phyloP scores from a whole-genome alignment of 1,284 basidiomycete genomes.

The Tilletiopsis washingtonensis region DNA sequence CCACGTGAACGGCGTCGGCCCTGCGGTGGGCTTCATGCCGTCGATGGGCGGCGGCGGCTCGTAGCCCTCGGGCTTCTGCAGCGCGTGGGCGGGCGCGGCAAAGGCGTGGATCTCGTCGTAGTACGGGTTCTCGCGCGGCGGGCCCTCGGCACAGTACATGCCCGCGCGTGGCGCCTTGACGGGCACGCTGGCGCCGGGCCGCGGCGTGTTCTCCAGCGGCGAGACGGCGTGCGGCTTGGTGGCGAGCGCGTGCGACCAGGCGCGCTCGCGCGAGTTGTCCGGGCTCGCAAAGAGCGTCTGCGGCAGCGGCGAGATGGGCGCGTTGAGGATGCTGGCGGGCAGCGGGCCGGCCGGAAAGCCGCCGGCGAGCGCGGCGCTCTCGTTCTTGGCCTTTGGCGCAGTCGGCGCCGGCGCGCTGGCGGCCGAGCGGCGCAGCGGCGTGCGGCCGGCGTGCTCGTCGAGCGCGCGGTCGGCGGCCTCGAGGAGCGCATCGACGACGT shows the following conservation, averaged over 20 bases:
- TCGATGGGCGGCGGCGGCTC: slow-evolving; percentile 29
- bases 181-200: not conserved
- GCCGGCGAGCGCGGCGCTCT: slow-evolving; percentile 12
- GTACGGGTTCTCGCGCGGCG: slow-evolving; percentile 40
- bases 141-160: slow-evolving; percentile 43
- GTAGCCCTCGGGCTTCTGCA: slow-evolving; percentile 7
- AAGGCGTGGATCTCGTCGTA: slow-evolving; percentile 34
- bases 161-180: slow-evolving; percentile 15
- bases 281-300: slow-evolving; percentile 37
- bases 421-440: slow-evolving; percentile 15
- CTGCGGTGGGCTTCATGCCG: slow-evolving; percentile 22
- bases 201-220: slow-evolving; percentile 19
- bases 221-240: slow-evolving; percentile 39
- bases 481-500: slow-evolving; percentile 72
- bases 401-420: not conserved
- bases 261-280: slow-evolving; percentile 26
- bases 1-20: slow-evolving; percentile 66
- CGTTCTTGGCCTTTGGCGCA: slow-evolving; percentile 1
- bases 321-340: slow-evolving; percentile 32
- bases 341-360: slow-evolving; percentile 18
- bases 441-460: slow-evolving; percentile 67
- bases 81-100: slow-evolving; percentile 46
- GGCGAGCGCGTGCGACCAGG: slow-evolving; percentile 28
- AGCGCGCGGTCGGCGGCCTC: slow-evolving; percentile 76
- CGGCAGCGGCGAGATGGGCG: slow-evolving; percentile 32